Evolutionary conservation across 148 eudicot species (phyloP), one percentile per base, ranked within the genome.

Genomic region (Amaranthus hypochondriacus): DNA sequence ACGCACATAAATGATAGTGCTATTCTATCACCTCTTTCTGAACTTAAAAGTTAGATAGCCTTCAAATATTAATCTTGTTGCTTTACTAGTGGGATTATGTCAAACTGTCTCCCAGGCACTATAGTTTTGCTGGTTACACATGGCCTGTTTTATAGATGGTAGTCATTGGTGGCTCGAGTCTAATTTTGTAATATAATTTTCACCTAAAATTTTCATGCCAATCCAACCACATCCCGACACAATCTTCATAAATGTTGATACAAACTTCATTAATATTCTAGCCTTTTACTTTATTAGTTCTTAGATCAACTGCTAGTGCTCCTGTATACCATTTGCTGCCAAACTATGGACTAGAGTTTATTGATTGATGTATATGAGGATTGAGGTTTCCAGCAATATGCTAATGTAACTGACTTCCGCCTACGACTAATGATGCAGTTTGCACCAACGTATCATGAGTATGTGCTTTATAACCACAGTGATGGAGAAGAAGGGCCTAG

Each of bases 381-480:
- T 62, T 66, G 48, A 3, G 7, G 68, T 4, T 44, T n/a, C 10
- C n/a, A 47, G 89, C 28, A 15, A 61, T 14, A 18, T 47, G 56
- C 61, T 6, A 4, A 49, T 8, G 10, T 14, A 3, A 43, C 43
- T 75, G 67, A 59, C 48, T 21, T 66, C 28, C 49, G 10, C 60
- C 3, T 18, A 14, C 57, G 56, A 59, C 6, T 28, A 63, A 66
- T 70, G 0, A 48, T 82, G 75, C 90, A 94, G 98, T 94, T 94
- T 86, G 97, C 98, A 6, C 98, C 98, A 67, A 92, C 98, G 58
- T 94, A 94, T 80, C 98, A 94, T 71, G 98, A 94, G 73, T 94
- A 94, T 69, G 98, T 94, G 66, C 91, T 94, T 18, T 94, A 94
- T 82, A 94, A 94, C 82, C 93, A 91, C 52, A 79, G 90, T 47